These are phyloP conservation scores for Gryganskiella cystojenkinii DNA, from an alignment of 192 early-diverging fungal species.

Conservation along the genomic window DNA sequence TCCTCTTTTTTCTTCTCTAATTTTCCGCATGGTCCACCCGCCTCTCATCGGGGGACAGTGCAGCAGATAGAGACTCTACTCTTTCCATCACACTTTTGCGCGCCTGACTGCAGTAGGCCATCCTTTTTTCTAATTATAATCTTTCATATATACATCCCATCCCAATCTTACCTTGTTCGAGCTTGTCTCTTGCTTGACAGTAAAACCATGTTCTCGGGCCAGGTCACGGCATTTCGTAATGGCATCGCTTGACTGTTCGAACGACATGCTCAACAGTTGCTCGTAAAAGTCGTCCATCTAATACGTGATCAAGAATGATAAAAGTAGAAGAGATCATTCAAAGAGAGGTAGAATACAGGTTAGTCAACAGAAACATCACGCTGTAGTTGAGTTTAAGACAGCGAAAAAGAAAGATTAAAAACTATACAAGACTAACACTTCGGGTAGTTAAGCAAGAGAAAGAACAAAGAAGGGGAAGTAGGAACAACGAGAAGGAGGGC, in stretches of 20 bases:
- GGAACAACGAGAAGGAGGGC: background rate
- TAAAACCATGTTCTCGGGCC: constrained; percentile 62
- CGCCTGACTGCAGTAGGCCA: constrained; percentile 2
- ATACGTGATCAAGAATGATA: background rate
- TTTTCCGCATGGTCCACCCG: too few relatives aligned
- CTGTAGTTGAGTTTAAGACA: too few relatives aligned
- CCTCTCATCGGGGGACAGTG: background rate
- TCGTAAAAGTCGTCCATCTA: constrained; percentile 68
- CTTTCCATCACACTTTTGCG: background rate
- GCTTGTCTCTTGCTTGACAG: constrained; percentile 69
- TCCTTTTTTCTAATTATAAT: background rate
- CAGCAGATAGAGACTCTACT: background rate
- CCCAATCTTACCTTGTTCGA: constrained; percentile 59
- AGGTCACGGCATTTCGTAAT: constrained; percentile 58
- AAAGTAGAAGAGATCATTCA: background rate
- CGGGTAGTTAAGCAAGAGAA: too few relatives aligned
- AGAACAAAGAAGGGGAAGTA: background rate
- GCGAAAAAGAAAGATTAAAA: too few relatives aligned
- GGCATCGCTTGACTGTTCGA: constrained; percentile 56
- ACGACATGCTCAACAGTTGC: constrained; percentile 56
- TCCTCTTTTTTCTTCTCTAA: background rate
- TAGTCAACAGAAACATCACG: too few relatives aligned
- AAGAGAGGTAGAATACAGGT: background rate
- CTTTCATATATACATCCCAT: background rate
- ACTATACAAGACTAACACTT: too few relatives aligned